Base-by-base conservation (phyloP, 192 early-diverging fungal species). In the Entophlyctis luteolus region DNA sequence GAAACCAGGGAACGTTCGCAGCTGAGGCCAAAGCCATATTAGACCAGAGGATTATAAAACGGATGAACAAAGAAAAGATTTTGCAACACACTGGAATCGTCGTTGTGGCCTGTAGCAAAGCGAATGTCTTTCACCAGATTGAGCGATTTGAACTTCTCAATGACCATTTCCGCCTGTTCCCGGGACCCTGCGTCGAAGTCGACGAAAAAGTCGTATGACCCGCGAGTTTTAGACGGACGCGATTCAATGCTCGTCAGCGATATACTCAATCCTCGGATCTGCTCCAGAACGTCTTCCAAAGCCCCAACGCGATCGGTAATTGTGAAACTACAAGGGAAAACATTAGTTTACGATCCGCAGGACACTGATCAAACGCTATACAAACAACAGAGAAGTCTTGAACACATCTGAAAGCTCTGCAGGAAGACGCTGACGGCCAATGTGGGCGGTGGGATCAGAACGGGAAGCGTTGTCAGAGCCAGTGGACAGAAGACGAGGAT, bases 161-260 rank as follows among this genome's bases (percentile, higher is more conserved):
- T 76, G 1, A 89, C 86, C 18, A 70, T 42, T 31, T 78, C 58
- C 32, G 95, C 83, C 48, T 91, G 81, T 35, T 81, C 76, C 58
- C 77, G 73, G 73, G 76, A 72, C 34, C 67, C 58, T 1, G 92
- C 88, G 46, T 86, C 79, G 55, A 98, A 93, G 72, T 98, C 95
- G 45, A 98, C 84, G 75, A 88, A 95, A 77, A 98, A 94, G 72
- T 98, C 91, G 72, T 98, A 98, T 47, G 89, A 81, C 48, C 87
- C 89, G 25, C 87, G 87, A 3, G 87, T 89, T 69, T 82, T 86
- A 76, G 86, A 87, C 34, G 95, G 93, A 22, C 95, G 90, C 38
- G 91, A 93, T 79, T 98, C 95, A 75, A 98, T 98, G 42, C 91
- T 87, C n/a, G 88, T 90, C 76, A 98, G 83, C 3, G 92, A 94